phyloP scores from a whole-genome alignment of 2,329 filamentous ascomycete species.

The Diaporthe australafricana region DNA sequence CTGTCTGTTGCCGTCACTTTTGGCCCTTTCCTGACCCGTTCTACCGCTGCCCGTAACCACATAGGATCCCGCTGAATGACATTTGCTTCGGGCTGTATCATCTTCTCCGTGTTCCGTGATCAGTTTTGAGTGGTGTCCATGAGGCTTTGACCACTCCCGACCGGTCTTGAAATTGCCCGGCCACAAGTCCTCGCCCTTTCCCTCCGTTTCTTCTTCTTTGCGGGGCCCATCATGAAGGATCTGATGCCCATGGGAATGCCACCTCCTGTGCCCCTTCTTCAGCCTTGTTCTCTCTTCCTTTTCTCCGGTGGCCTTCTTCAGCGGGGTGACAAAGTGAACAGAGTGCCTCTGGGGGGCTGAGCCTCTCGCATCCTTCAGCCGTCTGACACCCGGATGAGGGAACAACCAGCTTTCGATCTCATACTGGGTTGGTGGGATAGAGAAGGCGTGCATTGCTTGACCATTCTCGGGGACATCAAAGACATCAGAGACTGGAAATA shows the following conservation, averaged over 20 bases:
- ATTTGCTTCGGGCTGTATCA: background rate
- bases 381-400: background rate
- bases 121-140: background rate
- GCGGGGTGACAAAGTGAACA: background rate
- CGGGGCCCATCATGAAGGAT: background rate
- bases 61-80: background rate
- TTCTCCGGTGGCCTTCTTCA: background rate
- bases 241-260: background rate
- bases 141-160: background rate
- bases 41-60: background rate
- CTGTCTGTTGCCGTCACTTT: background rate
- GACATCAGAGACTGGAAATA: background rate
- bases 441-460: constrained; percentile 6
- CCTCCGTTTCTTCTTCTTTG: background rate
- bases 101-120: background rate
- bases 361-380: background rate
- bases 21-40: background rate
- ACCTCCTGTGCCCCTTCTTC: background rate
- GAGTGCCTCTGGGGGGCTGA: background rate
- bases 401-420: constrained; percentile 24
- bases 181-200: background rate
- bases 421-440: constrained; percentile 14
- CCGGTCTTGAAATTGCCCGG: background rate
- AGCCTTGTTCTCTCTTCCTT: background rate
- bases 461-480: background rate